These are phyloP conservation scores for Thelonectria olida DNA, from an alignment of 2,329 filamentous ascomycete species.

Conservation along the genomic window DNA sequence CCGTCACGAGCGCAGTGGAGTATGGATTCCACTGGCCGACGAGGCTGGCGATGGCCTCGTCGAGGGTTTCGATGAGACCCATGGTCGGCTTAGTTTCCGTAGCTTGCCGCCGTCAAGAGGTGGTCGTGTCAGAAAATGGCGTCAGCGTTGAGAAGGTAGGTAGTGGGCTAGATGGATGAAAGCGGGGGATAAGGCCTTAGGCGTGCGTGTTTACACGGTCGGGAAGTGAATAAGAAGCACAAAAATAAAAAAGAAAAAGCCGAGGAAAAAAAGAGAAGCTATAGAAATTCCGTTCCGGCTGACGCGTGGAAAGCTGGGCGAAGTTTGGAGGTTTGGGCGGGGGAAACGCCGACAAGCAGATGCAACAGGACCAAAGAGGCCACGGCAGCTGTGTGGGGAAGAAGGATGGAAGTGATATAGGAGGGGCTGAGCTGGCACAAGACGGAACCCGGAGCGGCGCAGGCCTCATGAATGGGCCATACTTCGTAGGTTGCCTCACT, in stretches of 20 bases:
- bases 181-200: too few relatives aligned
- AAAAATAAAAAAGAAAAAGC: slow-evolving; percentile 1
- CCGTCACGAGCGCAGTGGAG: slow-evolving; percentile 74
- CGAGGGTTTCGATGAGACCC: slow-evolving; percentile 68
- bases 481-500: slow-evolving; percentile 28
- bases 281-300: slow-evolving; percentile 1
- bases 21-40: slow-evolving; percentile 84
- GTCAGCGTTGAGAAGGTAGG: not conserved
- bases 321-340: slow-evolving; percentile 29
- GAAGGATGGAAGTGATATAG: slow-evolving; percentile 17
- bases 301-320: slow-evolving; percentile 12
- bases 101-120: not conserved
- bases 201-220: not conserved
- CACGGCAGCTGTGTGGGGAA: slow-evolving; percentile 25
- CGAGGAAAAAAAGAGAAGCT: not conserved
- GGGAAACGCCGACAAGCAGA: slow-evolving; percentile 30
- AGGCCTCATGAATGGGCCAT: slow-evolving; percentile 17
- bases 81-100: slow-evolving; percentile 40
- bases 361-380: slow-evolving; percentile 16
- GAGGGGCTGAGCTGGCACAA: slow-evolving; percentile 21
- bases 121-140: not conserved
- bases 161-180: not conserved
- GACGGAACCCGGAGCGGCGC: slow-evolving; percentile 7
- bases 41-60: slow-evolving; percentile 74
- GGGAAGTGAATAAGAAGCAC: not conserved